Conservation (phyloP, 139 green algal genomes). For the Coelastrella sp. region DNA sequence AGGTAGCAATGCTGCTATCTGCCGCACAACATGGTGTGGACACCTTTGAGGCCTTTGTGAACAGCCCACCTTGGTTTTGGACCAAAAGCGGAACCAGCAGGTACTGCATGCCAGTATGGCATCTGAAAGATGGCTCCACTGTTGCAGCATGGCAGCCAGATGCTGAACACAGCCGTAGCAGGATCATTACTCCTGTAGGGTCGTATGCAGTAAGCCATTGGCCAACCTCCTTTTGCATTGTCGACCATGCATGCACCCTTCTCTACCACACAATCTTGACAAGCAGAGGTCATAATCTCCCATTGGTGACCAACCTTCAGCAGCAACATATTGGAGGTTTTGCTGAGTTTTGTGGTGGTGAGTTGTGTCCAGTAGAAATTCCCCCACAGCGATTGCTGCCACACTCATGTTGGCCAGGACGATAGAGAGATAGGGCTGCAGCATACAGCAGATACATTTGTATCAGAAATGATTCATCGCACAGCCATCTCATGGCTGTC, state of each 20-base stretch:
- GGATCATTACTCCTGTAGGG: background rate
- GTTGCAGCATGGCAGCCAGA: too few species aligned
- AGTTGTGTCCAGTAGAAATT: background rate
- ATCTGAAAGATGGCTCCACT: too few species aligned
- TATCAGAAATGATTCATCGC: too few species aligned
- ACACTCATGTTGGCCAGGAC: background rate
- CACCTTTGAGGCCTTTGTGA: slow-evolving; percentile 30
- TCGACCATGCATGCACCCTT: background rate
- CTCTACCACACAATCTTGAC: background rate
- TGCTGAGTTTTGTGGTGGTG: slow-evolving; percentile 37
- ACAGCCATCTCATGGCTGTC: too few species aligned
- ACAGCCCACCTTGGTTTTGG: slow-evolving; percentile 25
- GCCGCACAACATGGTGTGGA: background rate
- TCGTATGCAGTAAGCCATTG: background rate
- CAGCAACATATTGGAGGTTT: slow-evolving; percentile 15
- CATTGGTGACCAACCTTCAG: slow-evolving; percentile 12
- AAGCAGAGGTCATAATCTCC: slow-evolving; percentile 20
- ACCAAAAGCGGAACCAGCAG: slow-evolving; percentile 9
- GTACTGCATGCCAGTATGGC: too few species aligned
- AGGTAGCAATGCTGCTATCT: slow-evolving; percentile 37
- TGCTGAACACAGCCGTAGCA: too few species aligned
- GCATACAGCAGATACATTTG: too few species aligned
- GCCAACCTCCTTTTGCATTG: background rate
- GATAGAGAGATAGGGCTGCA: background rate
- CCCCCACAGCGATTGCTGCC: background rate